Percentiles rank a stretch among this genome's conserved stretches.
Conservation (phyloP, 129 eudicot species). For the Chrysanthemum lavandulifolium region DNA sequence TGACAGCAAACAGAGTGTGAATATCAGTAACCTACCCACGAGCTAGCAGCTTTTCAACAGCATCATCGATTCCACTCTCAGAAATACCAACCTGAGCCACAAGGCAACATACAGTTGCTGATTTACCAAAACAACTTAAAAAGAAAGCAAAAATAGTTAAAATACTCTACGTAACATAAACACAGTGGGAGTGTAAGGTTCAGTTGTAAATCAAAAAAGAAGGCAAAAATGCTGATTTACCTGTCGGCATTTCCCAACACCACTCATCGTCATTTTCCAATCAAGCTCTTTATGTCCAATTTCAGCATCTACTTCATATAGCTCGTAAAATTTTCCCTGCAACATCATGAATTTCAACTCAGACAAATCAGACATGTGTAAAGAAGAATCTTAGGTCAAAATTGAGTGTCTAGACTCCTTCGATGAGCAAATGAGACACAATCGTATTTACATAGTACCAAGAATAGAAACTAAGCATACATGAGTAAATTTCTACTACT, state of each 20-base stretch:
- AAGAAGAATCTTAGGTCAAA: neutral
- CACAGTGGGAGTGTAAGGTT: neutral
- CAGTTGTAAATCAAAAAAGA: neutral
- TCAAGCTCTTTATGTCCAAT: slow-evolving; percentile 96
- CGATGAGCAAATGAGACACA: slow-evolving; percentile 6
- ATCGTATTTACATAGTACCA: slow-evolving; percentile 7
- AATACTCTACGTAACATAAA: neutral
- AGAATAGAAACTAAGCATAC: neutral
- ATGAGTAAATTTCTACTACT: neutral
- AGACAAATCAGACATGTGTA: slow-evolving; percentile 24
- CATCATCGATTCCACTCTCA: slow-evolving; percentile 94
- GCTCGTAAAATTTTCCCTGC: slow-evolving; percentile 94
- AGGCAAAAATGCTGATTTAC: slow-evolving; percentile 10
- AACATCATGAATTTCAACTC: slow-evolving; percentile 15
- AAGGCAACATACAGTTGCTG: slow-evolving; percentile 14
- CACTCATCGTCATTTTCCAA: slow-evolving; percentile 89
- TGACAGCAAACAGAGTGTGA: slow-evolving; percentile 9
- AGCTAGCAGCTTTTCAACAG: slow-evolving; percentile 85
- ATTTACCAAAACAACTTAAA: neutral
- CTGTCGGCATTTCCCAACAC: slow-evolving; percentile 99
- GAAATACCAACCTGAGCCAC: slow-evolving; percentile 82
- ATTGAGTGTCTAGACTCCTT: neutral
- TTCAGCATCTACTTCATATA: slow-evolving; percentile 97
- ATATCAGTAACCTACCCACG: slow-evolving; percentile 57
- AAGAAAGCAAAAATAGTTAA: neutral